Evolutionary conservation across 495 filamentous ascomycete genomes (phyloP).

Genomic region (Penicillium soppii): DNA sequence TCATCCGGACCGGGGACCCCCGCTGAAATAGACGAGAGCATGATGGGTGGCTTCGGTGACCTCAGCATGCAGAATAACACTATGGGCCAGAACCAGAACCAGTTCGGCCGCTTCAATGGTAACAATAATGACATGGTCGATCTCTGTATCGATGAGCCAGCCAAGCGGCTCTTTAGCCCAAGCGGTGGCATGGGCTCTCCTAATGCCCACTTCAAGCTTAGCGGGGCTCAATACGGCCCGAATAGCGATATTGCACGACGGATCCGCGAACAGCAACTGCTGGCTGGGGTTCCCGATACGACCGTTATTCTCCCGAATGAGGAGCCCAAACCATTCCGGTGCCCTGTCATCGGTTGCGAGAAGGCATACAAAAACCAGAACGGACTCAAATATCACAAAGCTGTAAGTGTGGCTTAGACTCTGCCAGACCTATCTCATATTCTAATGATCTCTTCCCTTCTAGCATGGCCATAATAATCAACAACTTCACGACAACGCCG

Average conservation of each 20-base stretch:
- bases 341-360: conserved; percentile 96
- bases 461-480: conserved; percentile 96
- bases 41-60: conserved; percentile 51
- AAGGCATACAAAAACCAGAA: conserved; percentile 99
- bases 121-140: conserved; percentile 59
- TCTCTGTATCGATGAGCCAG: conserved; percentile 91
- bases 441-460: conserved; percentile 11
- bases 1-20: conserved; percentile 75
- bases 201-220: conserved; percentile 67
- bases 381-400: conserved; percentile 83
- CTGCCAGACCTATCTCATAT: background rate
- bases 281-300: conserved; percentile 61
- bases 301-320: conserved; percentile 52
- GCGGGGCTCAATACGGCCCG: conserved; percentile 69
- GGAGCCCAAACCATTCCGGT: conserved; percentile 94
- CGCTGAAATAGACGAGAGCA: conserved; percentile 60
- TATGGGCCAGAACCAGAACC: conserved; percentile 55
- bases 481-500: conserved; percentile 89
- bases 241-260: conserved; percentile 71
- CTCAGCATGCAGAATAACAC: conserved; percentile 58
- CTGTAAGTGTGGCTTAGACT: conserved; percentile 47
- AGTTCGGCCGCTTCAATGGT: conserved; percentile 43
- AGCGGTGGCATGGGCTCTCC: conserved; percentile 71
- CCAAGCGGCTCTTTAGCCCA: conserved; percentile 86
- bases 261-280: conserved; percentile 72